Base-by-base conservation (phyloP, 768 basidiomycete genomes). In the Boletus sp. region DNA sequence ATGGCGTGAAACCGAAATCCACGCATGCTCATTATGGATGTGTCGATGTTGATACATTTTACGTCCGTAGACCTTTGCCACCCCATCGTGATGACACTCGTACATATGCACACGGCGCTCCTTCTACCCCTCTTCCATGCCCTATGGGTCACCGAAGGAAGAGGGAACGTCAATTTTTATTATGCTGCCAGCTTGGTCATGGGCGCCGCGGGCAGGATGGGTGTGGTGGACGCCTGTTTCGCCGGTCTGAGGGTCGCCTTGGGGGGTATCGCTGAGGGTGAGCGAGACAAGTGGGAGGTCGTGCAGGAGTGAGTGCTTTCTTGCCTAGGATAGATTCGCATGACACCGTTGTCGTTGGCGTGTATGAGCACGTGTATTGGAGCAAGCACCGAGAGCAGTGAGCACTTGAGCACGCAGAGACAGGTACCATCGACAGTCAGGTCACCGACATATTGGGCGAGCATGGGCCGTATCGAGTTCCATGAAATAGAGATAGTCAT, bases 161-260 rank as follows among this genome's bases (percentile, higher is more conserved):
- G 93, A 6, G 97, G 93, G 3, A 98, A 99, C 64, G 94, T 96
- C 43, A 98, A 98, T 69, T 99, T 99, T 73, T 98, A 91, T 74
- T 99, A 98, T 64, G 97, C 97, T 0, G 86, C 88, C 4, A 98
- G 94, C 2, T 77, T 98, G 56, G 96, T 99, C 15, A 93, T 94
- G 70, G 94, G 93, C 0, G 79, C 93, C 59, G 88, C 86, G 3
- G 88, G 90, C 59, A 93, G 92, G 0, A 81, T 88, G n/a, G 87
- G 87, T 17, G 64, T 94, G 13, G 75, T 93, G 3, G 96, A 97
- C 65, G 83, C 83, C 29, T 75, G 91, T 29, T 90, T 87, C 78
- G 90, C 93, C 0, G 88, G 88, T n/a, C 74, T 95, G 67, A 76
- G 87, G 61, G 79, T 86, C 59, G 85, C 88, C 5, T 80, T 91